Conservation (phyloP, 2,329 filamentous ascomycete genomes). For the Aspergillus proliferans region DNA sequence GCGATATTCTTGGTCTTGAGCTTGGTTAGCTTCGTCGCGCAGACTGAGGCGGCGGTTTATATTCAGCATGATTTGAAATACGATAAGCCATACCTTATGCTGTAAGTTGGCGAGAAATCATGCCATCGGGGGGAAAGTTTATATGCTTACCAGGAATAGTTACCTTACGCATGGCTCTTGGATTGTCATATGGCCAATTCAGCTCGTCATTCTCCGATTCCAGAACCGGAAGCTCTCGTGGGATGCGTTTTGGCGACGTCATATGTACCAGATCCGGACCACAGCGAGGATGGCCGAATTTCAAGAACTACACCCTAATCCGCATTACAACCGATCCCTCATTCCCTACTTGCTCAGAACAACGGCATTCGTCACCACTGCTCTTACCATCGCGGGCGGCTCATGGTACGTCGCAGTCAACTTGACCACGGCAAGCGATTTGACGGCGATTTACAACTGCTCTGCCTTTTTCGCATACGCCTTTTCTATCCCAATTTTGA, state of each 20-base stretch:
- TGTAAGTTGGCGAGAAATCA: constrained; percentile 48
- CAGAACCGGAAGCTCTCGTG: constrained; percentile 75
- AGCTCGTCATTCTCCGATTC: constrained; percentile 71
- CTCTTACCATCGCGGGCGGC: constrained; percentile 81
- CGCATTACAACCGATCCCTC: constrained; percentile 42
- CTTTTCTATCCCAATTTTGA: constrained; percentile 83
- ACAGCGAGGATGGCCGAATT: constrained; percentile 82
- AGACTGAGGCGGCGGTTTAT: constrained; percentile 93
- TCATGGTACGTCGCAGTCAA: constrained; percentile 96
- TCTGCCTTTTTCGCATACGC: constrained; percentile 98
- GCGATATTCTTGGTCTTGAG: constrained; percentile 75
- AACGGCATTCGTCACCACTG: constrained; percentile 74
- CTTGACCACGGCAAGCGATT: constrained; percentile 83
- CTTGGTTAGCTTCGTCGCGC: constrained; percentile 80
- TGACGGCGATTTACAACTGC: constrained; percentile 99
- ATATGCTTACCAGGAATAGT: constrained; percentile 26
- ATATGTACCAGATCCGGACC: constrained; percentile 56
- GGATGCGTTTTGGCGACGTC: constrained; percentile 75
- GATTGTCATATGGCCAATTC: constrained; percentile 79
- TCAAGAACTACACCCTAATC: constrained; percentile 60
- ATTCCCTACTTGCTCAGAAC: constrained; percentile 70
- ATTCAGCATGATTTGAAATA: constrained; percentile 88
- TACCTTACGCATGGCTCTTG: constrained; percentile 94
- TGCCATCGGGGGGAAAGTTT: neutral
- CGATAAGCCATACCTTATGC: constrained; percentile 99